Percentiles rank a stretch among this genome's conserved stretches.
Conservation (phyloP, 768 basidiomycete species). For the Podaxis sp. region DNA sequence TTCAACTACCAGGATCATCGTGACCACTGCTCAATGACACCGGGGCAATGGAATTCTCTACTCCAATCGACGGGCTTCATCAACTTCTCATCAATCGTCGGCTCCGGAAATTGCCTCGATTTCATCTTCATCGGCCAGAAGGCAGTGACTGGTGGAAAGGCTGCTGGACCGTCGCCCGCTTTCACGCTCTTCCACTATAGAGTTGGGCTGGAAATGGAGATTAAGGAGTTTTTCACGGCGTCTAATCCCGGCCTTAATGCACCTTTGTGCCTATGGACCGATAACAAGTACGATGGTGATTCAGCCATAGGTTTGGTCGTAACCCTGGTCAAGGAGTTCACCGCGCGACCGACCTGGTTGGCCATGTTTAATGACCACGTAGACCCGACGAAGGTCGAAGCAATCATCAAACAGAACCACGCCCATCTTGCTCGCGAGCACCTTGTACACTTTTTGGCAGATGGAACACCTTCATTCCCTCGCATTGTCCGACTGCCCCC, state of each 20-base stretch:
- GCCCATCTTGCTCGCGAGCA: slow-evolving; percentile 15
- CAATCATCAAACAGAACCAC: slow-evolving; percentile 13
- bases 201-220: slow-evolving; percentile 20
- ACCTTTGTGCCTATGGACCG: slow-evolving; percentile 2
- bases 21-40: background rate
- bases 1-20: slow-evolving; percentile 2
- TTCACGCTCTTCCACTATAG: slow-evolving; percentile 14
- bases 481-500: slow-evolving; percentile 5
- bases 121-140: slow-evolving; percentile 19
- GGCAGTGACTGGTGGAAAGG: background rate
- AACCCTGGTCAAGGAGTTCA: slow-evolving; percentile 30
- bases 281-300: slow-evolving; percentile 29
- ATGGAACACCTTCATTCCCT: background rate
- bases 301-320: slow-evolving; percentile 31
- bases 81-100: background rate
- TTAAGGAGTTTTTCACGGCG: slow-evolving; percentile 16
- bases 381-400: slow-evolving; percentile 17
- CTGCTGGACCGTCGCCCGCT: background rate
- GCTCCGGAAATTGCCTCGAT: slow-evolving; percentile 10
- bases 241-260: background rate
- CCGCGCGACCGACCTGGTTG: slow-evolving; percentile 28
- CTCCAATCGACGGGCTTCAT: background rate
- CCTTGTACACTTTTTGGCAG: background rate
- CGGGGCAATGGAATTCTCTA: background rate
- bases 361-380: slow-evolving; percentile 26